Base-by-base conservation (phyloP, 805 yeast species). In the Brettanomyces custersianus region DNA sequence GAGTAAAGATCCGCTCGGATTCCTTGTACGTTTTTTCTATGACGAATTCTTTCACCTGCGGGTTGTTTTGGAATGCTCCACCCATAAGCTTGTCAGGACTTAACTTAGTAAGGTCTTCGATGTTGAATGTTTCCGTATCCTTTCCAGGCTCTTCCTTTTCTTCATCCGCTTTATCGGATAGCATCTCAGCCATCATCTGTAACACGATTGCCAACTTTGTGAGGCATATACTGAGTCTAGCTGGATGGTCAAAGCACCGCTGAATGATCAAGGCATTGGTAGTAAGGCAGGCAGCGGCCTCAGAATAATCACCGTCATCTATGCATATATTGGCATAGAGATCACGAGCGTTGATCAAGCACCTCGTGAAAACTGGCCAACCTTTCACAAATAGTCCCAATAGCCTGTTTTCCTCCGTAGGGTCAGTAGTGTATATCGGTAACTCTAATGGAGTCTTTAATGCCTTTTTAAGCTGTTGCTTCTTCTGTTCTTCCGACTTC, bases 331-430 rank as follows among this genome's bases (percentile, higher is more conserved):
- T 49, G 8, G 57, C 46, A 23, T 48, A 48, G 10, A 42, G 24
- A 34, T 52, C 55, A 25, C 53, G 42, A 2, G 55, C 51, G 20
- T 46, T 40, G 3, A 49, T 40, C 18, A 54, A 39, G 16, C 42
- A 45, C 26, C 46, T 43, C 4, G 51, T 33, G 30, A 52, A 54
- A 3, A 36, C 39, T 5, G 57, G 56, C 59, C 59, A 54, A 1
- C 50, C 58, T n/a, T 42, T 46, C 4, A 45, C 44, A 23, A 42
- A 45, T 7, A 48, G 36, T 4, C 42, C 45, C 21, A 48, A 29
- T 13, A 53, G 35, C 26, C 40, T 42, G 24, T 44, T 41, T 36
- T 51, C 57, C 5, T 39, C 37, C 3, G 54, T 44, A 18, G 40
- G 33, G 11, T 46, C 47, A 9, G 49, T 46, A 5, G 50, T 45